phyloP scores from a whole-genome alignment of 2,329 filamentous ascomycete genomes.

The Colletotrichum orbiculare region DNA sequence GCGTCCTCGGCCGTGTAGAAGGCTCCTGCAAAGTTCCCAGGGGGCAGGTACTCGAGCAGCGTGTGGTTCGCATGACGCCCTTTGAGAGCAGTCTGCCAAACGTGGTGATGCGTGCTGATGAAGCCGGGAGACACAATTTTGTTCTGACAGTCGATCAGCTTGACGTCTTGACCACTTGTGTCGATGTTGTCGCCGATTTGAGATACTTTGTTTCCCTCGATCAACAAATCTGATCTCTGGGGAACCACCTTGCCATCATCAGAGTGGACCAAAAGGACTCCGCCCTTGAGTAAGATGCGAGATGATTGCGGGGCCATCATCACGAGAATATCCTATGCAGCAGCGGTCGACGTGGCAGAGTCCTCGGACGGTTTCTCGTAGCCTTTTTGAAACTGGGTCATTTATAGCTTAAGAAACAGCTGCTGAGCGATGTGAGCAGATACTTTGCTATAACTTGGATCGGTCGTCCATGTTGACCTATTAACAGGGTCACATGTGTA shows the following conservation, averaged over 20 bases:
- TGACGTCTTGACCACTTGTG: constrained; percentile 39
- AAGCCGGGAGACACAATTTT: constrained; percentile 55
- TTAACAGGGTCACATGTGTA: no score
- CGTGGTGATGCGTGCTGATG: constrained; percentile 56
- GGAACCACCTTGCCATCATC: constrained; percentile 8
- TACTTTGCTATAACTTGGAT: no score
- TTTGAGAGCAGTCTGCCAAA: constrained; percentile 54
- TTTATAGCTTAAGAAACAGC: no score
- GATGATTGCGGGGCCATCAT: not conserved
- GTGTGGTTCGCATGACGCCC: constrained; percentile 40
- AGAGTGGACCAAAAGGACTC: constrained; percentile 8
- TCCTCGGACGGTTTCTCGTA: no score
- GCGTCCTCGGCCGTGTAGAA: constrained; percentile 48
- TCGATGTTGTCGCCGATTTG: constrained; percentile 50
- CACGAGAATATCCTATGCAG: no score
- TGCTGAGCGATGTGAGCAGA: no score
- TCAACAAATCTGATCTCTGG: not conserved
- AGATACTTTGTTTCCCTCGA: constrained; percentile 33
- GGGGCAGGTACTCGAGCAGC: constrained; percentile 41
- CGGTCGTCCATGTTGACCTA: no score
- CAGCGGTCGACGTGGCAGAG: no score
- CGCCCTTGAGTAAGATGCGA: constrained; percentile 11
- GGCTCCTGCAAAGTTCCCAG: constrained; percentile 43
- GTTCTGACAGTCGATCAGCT: constrained; percentile 52
- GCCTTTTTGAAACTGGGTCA: no score